Conservation (phyloP, 257 asterid genomes). For the Solanum ahanhuiri region DNA sequence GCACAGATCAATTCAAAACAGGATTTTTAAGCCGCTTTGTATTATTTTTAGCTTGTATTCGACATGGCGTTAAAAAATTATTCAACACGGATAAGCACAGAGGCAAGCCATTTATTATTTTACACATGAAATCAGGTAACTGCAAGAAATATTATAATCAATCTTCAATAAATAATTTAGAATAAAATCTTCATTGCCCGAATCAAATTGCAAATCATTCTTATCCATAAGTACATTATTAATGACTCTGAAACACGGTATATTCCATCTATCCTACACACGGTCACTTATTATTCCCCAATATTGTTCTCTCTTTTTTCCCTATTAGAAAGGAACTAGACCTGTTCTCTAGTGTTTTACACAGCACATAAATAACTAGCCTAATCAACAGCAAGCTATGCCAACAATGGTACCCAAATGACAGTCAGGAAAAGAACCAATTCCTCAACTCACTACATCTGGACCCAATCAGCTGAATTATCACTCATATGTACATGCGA, state of each 20-base stretch:
- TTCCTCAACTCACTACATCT: neutral
- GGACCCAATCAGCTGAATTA: neutral
- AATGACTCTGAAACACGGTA: neutral
- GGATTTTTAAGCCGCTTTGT: neutral
- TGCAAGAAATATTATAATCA: neutral
- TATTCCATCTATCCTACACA: neutral
- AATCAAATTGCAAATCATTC: neutral
- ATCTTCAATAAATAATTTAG: neutral
- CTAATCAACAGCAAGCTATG: neutral
- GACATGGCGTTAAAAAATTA: neutral
- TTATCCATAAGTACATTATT: neutral
- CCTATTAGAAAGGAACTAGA: neutral
- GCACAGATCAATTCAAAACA: neutral
- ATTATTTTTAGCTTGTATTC: neutral
- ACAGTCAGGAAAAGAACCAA: neutral
- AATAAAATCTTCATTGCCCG: neutral
- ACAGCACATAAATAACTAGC: neutral
- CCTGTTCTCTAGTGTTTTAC: neutral
- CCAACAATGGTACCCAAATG: neutral
- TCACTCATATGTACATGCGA: neutral
- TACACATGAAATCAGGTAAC: neutral
- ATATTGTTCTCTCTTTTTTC: neutral
- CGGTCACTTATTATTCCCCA: neutral
- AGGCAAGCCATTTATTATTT: neutral
- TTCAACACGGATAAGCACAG: neutral